Evolutionary conservation across 257 asterid genomes (phyloP), one percentile per base, ranked within the genome.

Genomic region (Coffea canephora): DNA sequence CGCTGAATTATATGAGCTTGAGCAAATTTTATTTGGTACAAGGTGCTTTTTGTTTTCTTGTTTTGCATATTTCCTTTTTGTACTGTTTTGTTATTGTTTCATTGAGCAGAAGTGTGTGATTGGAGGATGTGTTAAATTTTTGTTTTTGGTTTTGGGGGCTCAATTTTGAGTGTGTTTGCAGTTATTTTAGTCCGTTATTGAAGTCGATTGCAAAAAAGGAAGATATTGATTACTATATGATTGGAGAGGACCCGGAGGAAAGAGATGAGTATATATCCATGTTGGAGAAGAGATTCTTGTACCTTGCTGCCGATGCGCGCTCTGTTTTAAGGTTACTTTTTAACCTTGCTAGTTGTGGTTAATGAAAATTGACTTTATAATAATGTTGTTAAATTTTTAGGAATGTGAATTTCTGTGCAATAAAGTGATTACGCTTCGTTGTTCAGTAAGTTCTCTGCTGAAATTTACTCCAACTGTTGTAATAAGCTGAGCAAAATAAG

Each of bases 241-340:
- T 90, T 46, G 96, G 90, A 66, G 97, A 91, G 83, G 97, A 94
- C 83, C 95, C 83, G 4, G 90, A 89, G n/a, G 97, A 92, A 85
- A 90, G 99, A 89, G 97, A 96, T 15, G 85, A 84, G 43, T 96
- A 90, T 80, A 92, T 96, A 82, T 85, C 95, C 4, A 86, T 82
- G 91, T 92, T 96, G 68, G 99, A 92, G 78, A 89, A 96, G 39
- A 92, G 99, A 82, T 96, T 96, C 85, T 84, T 94, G 75, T 96
- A 86, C 84, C 99, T 96, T 43, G 99, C 99, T 48, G 98, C 99
- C 71, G 99, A 96, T 90, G 99, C 98, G 34, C 90, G 90, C 41
- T 90, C 97, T 43, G 91, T 95, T 13, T 82, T 96, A 87, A 96
- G 99, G 99, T 96, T 80, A 69, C 75, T 83, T 71, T 78, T 54